Conservation (phyloP, 2,329 filamentous ascomycete genomes). For the Trichoderma sp. region DNA sequence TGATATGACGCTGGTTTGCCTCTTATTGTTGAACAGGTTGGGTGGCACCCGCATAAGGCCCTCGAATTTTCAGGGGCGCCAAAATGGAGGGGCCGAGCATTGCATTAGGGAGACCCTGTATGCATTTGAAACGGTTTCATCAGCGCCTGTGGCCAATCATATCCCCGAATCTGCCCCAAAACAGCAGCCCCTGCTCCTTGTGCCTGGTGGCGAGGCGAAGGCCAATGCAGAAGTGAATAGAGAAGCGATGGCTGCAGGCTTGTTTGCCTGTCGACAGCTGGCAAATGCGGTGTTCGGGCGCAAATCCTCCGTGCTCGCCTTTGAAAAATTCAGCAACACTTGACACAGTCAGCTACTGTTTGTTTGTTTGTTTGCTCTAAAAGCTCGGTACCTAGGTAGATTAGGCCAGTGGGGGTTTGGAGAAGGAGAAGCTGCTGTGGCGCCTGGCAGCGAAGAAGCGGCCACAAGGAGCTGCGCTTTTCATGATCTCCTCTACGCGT, state of each 20-base stretch:
- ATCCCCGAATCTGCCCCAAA: constrained; percentile 2
- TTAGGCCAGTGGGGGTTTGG: neutral
- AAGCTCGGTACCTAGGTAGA: neutral
- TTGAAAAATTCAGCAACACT: neutral
- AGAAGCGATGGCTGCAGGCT: neutral
- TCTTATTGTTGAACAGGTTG: neutral
- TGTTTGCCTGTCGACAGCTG: constrained; percentile 5
- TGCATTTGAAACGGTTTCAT: constrained; percentile 28
- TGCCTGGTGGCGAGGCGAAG: constrained; percentile 8
- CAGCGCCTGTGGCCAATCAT: constrained; percentile 12
- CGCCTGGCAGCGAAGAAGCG: neutral
- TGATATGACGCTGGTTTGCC: neutral
- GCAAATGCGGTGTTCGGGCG: constrained; percentile 8
- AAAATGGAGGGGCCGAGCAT: constrained; percentile 22
- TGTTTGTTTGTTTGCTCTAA: constrained; percentile 5
- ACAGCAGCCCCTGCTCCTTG: constrained; percentile 22
- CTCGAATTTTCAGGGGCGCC: constrained; percentile 22
- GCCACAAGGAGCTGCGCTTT: neutral
- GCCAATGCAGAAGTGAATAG: constrained; percentile 6
- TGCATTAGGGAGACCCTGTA: constrained; percentile 28
- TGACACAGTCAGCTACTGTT: neutral
- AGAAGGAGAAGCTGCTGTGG: neutral
- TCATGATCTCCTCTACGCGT: neutral
- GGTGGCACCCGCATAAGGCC: constrained; percentile 11
- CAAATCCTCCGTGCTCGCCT: neutral